Conservation (phyloP, 768 basidiomycete species). For the Crepidotus variabilis region DNA sequence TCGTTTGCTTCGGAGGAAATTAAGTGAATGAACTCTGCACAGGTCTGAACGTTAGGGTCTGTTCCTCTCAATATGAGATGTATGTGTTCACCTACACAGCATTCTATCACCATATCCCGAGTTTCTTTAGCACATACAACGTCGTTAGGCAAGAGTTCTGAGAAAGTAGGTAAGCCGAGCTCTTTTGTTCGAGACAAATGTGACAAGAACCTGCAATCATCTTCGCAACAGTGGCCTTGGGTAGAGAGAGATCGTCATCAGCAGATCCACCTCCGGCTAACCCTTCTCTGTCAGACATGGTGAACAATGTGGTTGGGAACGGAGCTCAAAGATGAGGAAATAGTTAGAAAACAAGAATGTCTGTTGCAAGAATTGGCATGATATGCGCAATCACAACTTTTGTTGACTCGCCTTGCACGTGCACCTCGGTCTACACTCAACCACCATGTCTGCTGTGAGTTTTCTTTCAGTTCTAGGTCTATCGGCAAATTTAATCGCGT, state of each 20-base stretch:
- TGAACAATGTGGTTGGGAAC: slow-evolving; percentile 10
- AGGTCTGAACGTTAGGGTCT: slow-evolving; percentile 1
- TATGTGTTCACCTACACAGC: slow-evolving; percentile 90
- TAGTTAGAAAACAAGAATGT: slow-evolving; percentile 4
- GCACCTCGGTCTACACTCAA: slow-evolving; percentile 31
- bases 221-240: slow-evolving; percentile 97
- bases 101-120: slow-evolving; percentile 94
- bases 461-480: slow-evolving; percentile 8
- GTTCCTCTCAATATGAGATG: slow-evolving; percentile 9
- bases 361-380: not conserved
- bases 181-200: not conserved
- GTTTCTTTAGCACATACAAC: slow-evolving; percentile 93
- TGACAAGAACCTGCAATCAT: slow-evolving; percentile 77
- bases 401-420: slow-evolving; percentile 1
- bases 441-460: slow-evolving; percentile 67
- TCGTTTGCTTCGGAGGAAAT: slow-evolving; percentile 98
- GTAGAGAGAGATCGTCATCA: slow-evolving; percentile 94
- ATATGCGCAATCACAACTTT: slow-evolving; percentile 1
- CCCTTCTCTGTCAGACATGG: slow-evolving; percentile 92
- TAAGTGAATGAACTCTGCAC: slow-evolving; percentile 94
- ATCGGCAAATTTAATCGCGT: slow-evolving; percentile 8
- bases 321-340: slow-evolving; percentile 4
- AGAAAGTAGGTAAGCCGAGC: slow-evolving; percentile 8
- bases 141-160: slow-evolving; percentile 88
- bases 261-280: slow-evolving; percentile 52